Conservation (phyloP, 2,329 filamentous ascomycete species). For the Apiospora pterosperma region DNA sequence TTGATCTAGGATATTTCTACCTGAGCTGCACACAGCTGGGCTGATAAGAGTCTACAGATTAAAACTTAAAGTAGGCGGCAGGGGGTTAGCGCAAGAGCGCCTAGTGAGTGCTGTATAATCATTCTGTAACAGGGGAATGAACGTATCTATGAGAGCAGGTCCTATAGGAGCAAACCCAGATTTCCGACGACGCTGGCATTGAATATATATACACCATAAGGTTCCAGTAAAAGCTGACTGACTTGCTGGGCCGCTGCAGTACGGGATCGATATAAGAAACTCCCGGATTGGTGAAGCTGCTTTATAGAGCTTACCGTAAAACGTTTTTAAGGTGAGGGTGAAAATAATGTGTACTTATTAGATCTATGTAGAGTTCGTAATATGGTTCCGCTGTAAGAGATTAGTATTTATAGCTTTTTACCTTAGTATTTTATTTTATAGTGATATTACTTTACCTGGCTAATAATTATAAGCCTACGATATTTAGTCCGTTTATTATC, state of each 20-base stretch:
- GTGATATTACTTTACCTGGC: neutral
- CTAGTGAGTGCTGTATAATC: neutral
- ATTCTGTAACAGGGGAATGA: neutral
- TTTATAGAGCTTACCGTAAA: no score
- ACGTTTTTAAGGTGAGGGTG: no score
- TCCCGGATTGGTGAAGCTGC: no score
- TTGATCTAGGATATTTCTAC: neutral
- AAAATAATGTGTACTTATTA: no score
- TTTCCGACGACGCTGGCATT: no score
- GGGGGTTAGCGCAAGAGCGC: neutral
- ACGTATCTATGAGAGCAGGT: neutral
- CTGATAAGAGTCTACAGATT: neutral
- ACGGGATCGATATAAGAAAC: no score
- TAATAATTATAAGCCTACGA: neutral
- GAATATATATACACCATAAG: no score
- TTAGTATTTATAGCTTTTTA: no score
- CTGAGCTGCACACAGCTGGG: neutral
- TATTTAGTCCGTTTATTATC: neutral
- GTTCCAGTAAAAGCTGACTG: no score
- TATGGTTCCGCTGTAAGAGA: no score
- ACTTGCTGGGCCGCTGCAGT: no score
- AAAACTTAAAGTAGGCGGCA: neutral
- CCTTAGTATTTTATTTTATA: neutral
- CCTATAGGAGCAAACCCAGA: neutral
- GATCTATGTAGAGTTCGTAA: no score